Evolutionary conservation across 768 basidiomycete species (phyloP).

Genomic region (Lactifluus hygrophoroides): DNA sequence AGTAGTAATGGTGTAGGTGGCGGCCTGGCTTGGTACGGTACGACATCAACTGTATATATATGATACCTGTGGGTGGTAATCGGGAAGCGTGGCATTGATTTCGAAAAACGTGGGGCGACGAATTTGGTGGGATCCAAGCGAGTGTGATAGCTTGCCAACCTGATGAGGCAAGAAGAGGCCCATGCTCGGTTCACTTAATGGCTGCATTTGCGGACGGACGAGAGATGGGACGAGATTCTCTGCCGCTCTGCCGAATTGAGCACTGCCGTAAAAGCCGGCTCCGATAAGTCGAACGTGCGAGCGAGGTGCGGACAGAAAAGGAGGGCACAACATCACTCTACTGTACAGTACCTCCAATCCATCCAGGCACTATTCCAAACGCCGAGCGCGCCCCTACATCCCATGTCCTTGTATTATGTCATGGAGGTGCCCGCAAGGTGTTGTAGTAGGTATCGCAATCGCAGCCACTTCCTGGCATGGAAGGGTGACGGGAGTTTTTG

Average conservation of each 20-base stretch:
- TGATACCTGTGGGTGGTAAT: not conserved
- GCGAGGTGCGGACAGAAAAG: too few relatives aligned
- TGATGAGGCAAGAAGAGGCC: not conserved
- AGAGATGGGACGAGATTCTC: too few relatives aligned
- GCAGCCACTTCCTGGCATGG: not conserved
- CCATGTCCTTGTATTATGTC: not conserved
- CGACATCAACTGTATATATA: not conserved
- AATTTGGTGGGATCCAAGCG: not conserved
- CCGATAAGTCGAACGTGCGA: not conserved
- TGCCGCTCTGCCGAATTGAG: not conserved
- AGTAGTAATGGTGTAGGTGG: not conserved
- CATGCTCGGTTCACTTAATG: not conserved
- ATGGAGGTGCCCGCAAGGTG: not conserved
- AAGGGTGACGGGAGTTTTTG: not conserved
- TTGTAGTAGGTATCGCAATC: not conserved
- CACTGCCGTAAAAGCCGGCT: constrained; percentile 6
- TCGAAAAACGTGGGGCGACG: not conserved
- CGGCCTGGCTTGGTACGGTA: not conserved
- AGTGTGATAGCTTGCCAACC: not conserved
- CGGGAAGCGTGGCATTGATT: not conserved
- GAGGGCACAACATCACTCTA: not conserved
- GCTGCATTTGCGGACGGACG: too few relatives aligned
- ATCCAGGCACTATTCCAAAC: not conserved
- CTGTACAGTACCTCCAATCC: not conserved
- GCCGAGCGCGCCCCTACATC: too few relatives aligned